These are phyloP conservation scores for Verticillium alfalfae DNA, from an alignment of 2,329 filamentous ascomycete species.

Conservation along the genomic window DNA sequence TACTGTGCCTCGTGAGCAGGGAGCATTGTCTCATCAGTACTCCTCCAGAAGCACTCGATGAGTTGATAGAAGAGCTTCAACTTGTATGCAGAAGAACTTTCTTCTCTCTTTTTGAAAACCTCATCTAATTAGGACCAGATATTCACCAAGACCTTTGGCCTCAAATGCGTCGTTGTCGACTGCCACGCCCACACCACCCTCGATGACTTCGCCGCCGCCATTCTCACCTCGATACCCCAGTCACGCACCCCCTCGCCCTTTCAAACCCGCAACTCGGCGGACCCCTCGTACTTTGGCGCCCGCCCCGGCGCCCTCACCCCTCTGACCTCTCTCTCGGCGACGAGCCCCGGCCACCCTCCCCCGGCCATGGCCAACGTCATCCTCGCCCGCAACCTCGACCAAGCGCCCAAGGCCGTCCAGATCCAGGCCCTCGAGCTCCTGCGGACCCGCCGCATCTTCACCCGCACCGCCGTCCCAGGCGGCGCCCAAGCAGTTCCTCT, in stretches of 20 bases:
- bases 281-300: constrained; percentile 14
- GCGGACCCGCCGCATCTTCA: constrained; percentile 71
- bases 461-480: constrained; percentile 65
- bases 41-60: constrained; percentile 53
- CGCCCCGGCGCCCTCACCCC: constrained; percentile 12
- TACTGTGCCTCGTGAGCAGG: constrained; percentile 73
- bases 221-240: constrained; percentile 41
- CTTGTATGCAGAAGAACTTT: constrained; percentile 41
- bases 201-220: constrained; percentile 71
- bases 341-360: constrained; percentile 10
- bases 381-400: constrained; percentile 74
- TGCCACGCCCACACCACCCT: constrained; percentile 70
- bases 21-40: constrained; percentile 89
- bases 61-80: constrained; percentile 68
- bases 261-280: constrained; percentile 8
- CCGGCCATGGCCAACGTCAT: constrained; percentile 69
- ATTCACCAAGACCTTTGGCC: constrained; percentile 64
- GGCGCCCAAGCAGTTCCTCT: constrained; percentile 72
- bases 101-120: background rate
- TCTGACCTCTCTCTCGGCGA: constrained; percentile 16
- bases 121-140: constrained; percentile 40
- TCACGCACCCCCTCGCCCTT: constrained; percentile 18
- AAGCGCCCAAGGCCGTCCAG: constrained; percentile 70
- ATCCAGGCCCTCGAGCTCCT: constrained; percentile 76
- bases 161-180: constrained; percentile 64